These are phyloP conservation scores for Botrytis hyacinthi DNA, from an alignment of 2,329 filamentous ascomycete species.

Conservation along the genomic window DNA sequence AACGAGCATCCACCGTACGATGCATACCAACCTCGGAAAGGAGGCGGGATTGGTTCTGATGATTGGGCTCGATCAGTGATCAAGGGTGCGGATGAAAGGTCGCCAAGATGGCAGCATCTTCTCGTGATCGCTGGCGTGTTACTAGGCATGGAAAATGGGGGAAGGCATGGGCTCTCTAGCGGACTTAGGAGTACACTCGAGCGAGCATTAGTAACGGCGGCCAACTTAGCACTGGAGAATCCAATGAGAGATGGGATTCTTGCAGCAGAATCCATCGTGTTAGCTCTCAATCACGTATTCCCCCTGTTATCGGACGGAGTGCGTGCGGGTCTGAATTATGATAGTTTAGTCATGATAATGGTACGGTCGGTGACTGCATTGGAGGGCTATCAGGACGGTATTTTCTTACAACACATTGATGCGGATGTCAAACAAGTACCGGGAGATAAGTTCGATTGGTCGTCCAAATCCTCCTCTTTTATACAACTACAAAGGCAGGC, in stretches of 20 bases:
- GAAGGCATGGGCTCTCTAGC: conserved; percentile 53
- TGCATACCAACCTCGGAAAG: conserved; percentile 37
- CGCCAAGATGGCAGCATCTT: conserved; percentile 67
- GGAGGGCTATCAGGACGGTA: conserved; percentile 62
- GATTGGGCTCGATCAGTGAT: conserved; percentile 44
- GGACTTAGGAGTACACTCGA: conserved; percentile 57
- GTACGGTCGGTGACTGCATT: conserved; percentile 56
- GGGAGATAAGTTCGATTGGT: conserved; percentile 57
- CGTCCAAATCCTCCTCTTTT: conserved; percentile 55
- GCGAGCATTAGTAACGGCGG: conserved; percentile 57
- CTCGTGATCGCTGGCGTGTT: conserved; percentile 62
- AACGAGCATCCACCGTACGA: conserved; percentile 35
- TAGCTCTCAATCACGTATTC: conserved; percentile 65
- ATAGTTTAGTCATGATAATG: conserved; percentile 57
- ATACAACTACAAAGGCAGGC: conserved; percentile 54
- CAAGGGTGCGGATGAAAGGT: conserved; percentile 49
- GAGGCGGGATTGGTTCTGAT: conserved; percentile 51
- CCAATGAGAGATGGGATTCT: conserved; percentile 47
- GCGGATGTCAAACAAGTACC: conserved; percentile 54
- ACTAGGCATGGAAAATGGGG: conserved; percentile 56
- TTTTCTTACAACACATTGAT: conserved; percentile 63
- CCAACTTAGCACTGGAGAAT: conserved; percentile 59
- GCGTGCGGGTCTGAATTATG: conserved; percentile 54
- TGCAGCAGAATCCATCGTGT: conserved; percentile 51
- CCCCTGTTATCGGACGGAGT: conserved; percentile 55